phyloP scores from a whole-genome alignment of 495 filamentous ascomycete genomes.

The Tuber microsphaerosporum region DNA sequence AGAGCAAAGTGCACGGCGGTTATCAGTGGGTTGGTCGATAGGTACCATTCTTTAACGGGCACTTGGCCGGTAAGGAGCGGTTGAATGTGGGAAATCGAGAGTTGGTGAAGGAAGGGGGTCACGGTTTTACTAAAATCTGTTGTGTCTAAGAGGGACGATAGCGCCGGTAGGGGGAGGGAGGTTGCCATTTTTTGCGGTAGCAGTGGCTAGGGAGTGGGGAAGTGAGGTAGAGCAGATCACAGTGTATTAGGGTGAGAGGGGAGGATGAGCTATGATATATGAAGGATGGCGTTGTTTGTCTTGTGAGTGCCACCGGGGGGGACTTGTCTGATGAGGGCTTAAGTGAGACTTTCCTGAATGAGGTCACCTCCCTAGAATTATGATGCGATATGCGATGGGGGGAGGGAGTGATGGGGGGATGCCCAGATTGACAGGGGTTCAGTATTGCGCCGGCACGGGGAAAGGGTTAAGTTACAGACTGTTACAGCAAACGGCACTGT shows the following conservation, averaged over 20 bases:
- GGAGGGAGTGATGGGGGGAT: not conserved
- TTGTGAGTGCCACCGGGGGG: too few relatives aligned
- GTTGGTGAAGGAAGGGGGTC: constrained; percentile 66
- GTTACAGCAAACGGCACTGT: too few relatives aligned
- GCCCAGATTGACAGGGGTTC: not conserved
- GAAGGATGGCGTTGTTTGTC: too few relatives aligned
- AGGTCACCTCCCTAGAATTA: not conserved
- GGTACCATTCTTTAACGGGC: constrained; percentile 59
- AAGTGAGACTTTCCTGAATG: not conserved
- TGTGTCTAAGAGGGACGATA: constrained; percentile 63
- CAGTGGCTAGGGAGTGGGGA: not conserved
- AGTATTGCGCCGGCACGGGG: not conserved
- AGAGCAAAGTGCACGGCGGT: constrained; percentile 66
- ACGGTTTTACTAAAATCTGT: constrained; percentile 67
- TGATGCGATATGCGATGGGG: not conserved
- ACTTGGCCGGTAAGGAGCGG: constrained; percentile 46
- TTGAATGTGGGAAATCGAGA: constrained; percentile 61
- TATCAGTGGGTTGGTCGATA: constrained; percentile 80
- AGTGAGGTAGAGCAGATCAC: not conserved
- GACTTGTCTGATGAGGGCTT: too few relatives aligned
- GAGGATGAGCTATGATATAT: not conserved
- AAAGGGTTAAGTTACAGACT: not conserved
- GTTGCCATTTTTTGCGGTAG: constrained; percentile 48
- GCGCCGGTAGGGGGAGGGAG: constrained; percentile 53
- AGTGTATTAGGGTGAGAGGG: not conserved